Base-by-base conservation (phyloP, 768 basidiomycete genomes). In the Collybiopsis confluens region DNA sequence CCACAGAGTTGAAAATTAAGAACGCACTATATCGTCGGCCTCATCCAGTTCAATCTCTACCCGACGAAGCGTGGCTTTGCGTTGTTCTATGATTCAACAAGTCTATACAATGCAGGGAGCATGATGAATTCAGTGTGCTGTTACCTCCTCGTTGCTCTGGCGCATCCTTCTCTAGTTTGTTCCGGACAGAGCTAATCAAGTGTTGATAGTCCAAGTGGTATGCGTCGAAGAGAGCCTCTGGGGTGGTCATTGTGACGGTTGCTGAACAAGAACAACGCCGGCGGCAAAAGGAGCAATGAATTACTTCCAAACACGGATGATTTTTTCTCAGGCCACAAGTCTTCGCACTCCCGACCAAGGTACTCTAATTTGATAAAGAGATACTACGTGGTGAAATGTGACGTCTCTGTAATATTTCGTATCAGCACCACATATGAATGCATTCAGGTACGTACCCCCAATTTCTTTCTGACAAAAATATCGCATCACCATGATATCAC, bases 11-110 rank as follows among this genome's bases (percentile, higher is more conserved):
- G 2, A 38, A 52, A 38, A 26, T 11, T 0, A 8, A 24, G 9
- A 1, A 69, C 88, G 44, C 59, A 90, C 93, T 68, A 95, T 90
- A 73, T 97, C 95, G 57, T 95, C 93, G 0, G 92, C 94, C 64
- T 96, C 95, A 61, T 97, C 94, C 0, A 98, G 73, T 64, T 94
- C 92, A 65, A 92, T 84, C 64, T 93, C 90, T 2, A 92, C 86
- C 58, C 85, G 79, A 49, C 93, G 74, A 52, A 97, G 70, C 0
- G 86, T 77, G 0, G 90, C 80, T 67, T 92, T 93, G 48, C 86
- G 80, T 61, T 89, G 84, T 68, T 97, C 95, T 93, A 51, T 9
- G 37, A 48, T 15, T 48, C 47, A 42, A 50, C 27, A 42, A 24
- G 9, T 52, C 40, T 33, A 36, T 18, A 38, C 28, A 47, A 44